Base-by-base conservation (phyloP, 2,329 filamentous ascomycete genomes). In the Amauroascus verrucosus region DNA sequence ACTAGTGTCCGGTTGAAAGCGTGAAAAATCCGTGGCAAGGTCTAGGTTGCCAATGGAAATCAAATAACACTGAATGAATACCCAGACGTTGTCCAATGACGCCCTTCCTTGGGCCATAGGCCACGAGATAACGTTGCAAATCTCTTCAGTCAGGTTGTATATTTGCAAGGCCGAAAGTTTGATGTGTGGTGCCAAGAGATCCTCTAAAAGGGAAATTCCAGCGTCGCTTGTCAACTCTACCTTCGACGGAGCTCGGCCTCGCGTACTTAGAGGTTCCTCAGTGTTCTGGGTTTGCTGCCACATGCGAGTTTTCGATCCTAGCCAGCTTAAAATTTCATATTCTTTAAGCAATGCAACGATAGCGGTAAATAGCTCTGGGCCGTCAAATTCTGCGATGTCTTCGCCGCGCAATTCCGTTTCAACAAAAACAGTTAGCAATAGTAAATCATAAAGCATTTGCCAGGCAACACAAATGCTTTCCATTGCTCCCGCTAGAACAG, bases 351-450 rank as follows among this genome's bases (percentile, higher is more conserved):
- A 78, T n/a, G 76, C 73, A 32, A 93, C 74, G 5, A 96, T 75
- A 45, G 62, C 81, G 72, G 69, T 85, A 33, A 91, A 80, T 3
- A 75, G 57, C 44, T 76, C 72, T 14, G 67, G 65, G 1, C 74
- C 72, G 48, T 85, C 81, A 55, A 93, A 84, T 26, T 84, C 79
- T 7, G 86, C 72, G 14, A 86, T 80, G 38, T 88, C 82, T 40
- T 84, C 82, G 59, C 83, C 80, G 54, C 90, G 85, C 51, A 87
- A 79, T 64, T 93, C 88, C 37, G 83, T 84, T 65, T 93, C 85
- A 77, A 97, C 85, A 67, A 96, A 89, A 8, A 93, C 78, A 14
- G 95, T 76, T 6, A 98, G 77, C 2, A 93, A 77, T 1, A 97
- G 73, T 54, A 97, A 80, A 63, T 91, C 88, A 57, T 94, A 82